Conservation (phyloP, 805 yeast genomes). For the Zygoascus bituminiphila region DNA sequence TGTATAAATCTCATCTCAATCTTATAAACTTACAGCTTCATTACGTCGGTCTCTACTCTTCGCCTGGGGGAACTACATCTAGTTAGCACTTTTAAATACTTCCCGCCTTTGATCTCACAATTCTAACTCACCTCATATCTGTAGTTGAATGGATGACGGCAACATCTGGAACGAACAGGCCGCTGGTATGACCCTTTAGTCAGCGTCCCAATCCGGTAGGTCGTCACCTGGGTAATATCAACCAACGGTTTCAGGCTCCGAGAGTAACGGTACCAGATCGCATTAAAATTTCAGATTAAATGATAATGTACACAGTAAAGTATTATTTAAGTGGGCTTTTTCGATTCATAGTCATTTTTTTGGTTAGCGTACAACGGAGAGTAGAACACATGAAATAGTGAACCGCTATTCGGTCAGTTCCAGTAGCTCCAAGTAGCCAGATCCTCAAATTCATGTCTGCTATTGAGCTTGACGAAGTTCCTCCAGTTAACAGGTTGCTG, state of each 20-base stretch:
- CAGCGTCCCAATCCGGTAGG: not conserved
- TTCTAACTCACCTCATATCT: not conserved
- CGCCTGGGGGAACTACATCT: constrained; percentile 50
- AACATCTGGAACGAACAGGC: not conserved
- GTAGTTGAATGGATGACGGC: not conserved
- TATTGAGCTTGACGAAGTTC: not conserved
- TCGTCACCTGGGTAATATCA: too few relatives aligned
- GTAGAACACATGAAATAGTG: too few relatives aligned
- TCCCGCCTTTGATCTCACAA: not conserved
- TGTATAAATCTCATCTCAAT: too few relatives aligned
- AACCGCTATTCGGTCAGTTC: too few relatives aligned
- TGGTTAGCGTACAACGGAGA: too few relatives aligned
- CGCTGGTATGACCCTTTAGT: not conserved
- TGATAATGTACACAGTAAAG: too few relatives aligned
- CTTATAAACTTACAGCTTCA: constrained; percentile 62
- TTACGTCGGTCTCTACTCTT: constrained; percentile 89
- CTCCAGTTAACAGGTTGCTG: not conserved
- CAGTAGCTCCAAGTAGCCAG: constrained; percentile 1
- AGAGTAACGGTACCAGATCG: too few relatives aligned
- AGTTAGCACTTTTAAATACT: not conserved
- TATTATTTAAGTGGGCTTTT: too few relatives aligned
- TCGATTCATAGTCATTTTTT: too few relatives aligned
- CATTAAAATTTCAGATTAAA: too few relatives aligned
- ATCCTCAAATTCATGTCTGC: not conserved
- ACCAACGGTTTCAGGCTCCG: too few relatives aligned